These are phyloP conservation scores for Magnusiomyces magnusii DNA, from an alignment of 1,139 yeast genomes.

Conservation along the genomic window DNA sequence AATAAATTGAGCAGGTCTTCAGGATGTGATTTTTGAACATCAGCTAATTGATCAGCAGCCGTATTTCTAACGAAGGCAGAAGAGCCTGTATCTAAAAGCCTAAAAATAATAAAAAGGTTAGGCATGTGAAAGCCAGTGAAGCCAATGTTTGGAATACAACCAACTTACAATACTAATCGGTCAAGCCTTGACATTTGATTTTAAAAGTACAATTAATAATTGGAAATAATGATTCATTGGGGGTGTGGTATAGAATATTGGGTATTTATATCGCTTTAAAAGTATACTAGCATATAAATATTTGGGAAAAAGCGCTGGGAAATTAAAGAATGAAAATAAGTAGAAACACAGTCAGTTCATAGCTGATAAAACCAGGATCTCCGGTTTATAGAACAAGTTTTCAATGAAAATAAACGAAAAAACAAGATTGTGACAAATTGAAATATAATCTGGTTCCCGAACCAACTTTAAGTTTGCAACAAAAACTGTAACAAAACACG, in stretches of 20 bases:
- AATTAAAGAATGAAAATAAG: no score
- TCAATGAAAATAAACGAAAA: no score
- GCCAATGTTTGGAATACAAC: not conserved
- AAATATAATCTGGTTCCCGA: no score
- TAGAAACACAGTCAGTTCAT: no score
- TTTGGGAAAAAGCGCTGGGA: not conserved
- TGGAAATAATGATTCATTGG: not conserved
- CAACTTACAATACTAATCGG: slow-evolving; percentile 34
- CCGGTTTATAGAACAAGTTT: no score
- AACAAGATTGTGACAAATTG: no score
- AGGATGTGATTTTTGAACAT: slow-evolving; percentile 88
- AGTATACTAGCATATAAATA: no score
- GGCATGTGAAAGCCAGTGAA: not conserved
- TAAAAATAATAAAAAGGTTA: slow-evolving; percentile 7
- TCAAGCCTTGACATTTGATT: slow-evolving; percentile 29
- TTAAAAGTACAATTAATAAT: not conserved
- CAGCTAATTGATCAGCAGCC: slow-evolving; percentile 96
- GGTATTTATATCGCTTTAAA: no score
- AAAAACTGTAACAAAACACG: not conserved
- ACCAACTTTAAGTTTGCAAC: no score
- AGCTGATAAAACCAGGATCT: not conserved
- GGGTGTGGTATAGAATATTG: not conserved
- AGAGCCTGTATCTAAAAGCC: slow-evolving; percentile 83
- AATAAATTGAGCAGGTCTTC: slow-evolving; percentile 80
- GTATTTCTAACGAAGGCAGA: slow-evolving; percentile 90